These are phyloP conservation scores for Chlorella vulgaris DNA, from an alignment of 139 green algal species.

Conservation along the genomic window DNA sequence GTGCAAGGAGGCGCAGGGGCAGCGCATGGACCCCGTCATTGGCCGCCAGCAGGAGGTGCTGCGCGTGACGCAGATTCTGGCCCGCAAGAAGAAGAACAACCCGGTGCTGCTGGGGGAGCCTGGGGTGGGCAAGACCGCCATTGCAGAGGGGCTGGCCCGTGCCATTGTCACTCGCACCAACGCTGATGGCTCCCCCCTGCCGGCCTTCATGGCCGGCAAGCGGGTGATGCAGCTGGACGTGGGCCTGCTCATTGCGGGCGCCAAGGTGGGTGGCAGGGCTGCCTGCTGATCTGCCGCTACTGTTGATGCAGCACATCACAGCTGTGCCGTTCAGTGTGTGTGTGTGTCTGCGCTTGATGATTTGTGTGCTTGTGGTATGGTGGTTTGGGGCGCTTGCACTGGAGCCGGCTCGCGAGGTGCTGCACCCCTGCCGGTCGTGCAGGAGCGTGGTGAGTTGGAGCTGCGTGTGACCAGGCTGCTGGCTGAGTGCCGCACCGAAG, in stretches of 20 bases:
- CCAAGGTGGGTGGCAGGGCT: conserved; percentile 66
- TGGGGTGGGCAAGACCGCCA: conserved; percentile 91
- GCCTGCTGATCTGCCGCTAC: too few species aligned
- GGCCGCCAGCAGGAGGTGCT: conserved; percentile 87
- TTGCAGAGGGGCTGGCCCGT: conserved; percentile 90
- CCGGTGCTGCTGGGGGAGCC: conserved; percentile 97
- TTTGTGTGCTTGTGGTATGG: too few species aligned
- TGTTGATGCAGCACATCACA: conserved; percentile 27
- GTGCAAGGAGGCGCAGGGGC: conserved; percentile 68
- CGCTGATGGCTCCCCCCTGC: conserved; percentile 72
- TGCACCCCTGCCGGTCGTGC: too few species aligned
- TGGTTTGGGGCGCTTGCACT: too few species aligned
- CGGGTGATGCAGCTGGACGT: conserved; percentile 95
- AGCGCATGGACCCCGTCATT: conserved; percentile 93
- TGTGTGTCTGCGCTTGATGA: not conserved
- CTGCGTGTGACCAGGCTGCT: conserved; percentile 90
- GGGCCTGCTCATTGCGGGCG: conserved; percentile 87
- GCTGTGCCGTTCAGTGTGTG: not conserved
- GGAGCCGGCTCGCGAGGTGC: too few species aligned
- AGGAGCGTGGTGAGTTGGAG: conserved; percentile 98
- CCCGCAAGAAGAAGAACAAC: conserved; percentile 90
- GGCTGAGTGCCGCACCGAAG: conserved; percentile 67
- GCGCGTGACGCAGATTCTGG: conserved; percentile 93
- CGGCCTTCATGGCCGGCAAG: conserved; percentile 87
- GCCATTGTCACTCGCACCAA: conserved; percentile 68